Base-by-base conservation (phyloP, 2,329 filamentous ascomycete genomes). In the Colletotrichum filicis region DNA sequence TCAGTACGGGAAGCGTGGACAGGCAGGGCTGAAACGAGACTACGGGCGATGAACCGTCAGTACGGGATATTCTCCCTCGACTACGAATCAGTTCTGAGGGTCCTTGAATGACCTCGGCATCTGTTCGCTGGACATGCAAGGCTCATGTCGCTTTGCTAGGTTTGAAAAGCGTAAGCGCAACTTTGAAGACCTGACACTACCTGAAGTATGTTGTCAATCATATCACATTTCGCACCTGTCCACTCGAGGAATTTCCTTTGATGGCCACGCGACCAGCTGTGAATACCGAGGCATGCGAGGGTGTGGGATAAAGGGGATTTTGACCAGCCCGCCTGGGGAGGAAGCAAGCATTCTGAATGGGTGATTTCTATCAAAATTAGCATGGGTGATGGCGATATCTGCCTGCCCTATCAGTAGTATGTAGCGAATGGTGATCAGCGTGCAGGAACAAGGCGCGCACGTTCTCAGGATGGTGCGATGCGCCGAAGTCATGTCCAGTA, bases 11-110 rank as follows among this genome's bases (percentile, higher is more conserved):
- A 35, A 22, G 60, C 52, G 63, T 72, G 46, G 70, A 60, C 66
- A 70, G 70, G 66, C 66, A 70, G 70, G 66, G 70, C 70, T 73
- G 70, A 73, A 70, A 69, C 70, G 55, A 56, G 42, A 70, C 58
- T 46, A 37, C 56, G 24, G 46, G 55, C 26, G 35, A 62, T 59
- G 37, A 69, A 56, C 59, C 26, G 46, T 35, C 42, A 61, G 28
- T n/a, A n/a, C 32, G 32, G 32, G 32, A 35, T 35, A 35, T 35
- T 19, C 19, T 12, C 66, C 9, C 65, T 64, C 52, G 26, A 37
- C 42, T 49, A n/a, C 19, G 28, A 53, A 52, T 37, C 52, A 19
- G 11, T 24, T 56, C 59, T 30, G 11, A 35, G 28, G 8, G n/a
- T 56, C 42, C 37, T 55, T 35, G n/a, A 32, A 57, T 30, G 19